Percentiles rank a stretch among this genome's conserved stretches.
Evolutionary conservation across 116 monocot genomes (phyloP).

Genomic region (Iris pallida): DNA sequence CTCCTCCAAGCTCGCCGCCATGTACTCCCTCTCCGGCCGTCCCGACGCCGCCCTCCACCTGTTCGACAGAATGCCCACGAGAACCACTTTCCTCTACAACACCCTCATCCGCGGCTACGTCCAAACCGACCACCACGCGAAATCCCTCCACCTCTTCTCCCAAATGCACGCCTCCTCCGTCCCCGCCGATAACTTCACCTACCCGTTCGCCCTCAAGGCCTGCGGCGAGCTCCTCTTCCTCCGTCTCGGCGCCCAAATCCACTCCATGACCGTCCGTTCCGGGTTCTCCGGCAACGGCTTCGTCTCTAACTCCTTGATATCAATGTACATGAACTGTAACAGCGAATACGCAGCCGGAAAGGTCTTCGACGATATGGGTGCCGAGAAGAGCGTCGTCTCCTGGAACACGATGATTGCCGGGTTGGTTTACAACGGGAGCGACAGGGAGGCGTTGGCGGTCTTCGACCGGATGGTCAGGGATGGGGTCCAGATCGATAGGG

Average conservation of each 20-base stretch:
- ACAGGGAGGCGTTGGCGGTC: conserved; percentile 30
- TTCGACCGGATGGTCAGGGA: conserved; percentile 36
- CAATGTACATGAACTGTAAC: conserved; percentile 51
- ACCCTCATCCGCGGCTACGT: conserved; percentile 28
- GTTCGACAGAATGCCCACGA: conserved; percentile 39
- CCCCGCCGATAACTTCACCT: conserved; percentile 30
- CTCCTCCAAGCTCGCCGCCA: conserved; percentile 14
- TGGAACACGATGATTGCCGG: conserved; percentile 71
- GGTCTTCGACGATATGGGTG: conserved; percentile 36
- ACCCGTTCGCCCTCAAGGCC: conserved; percentile 42
- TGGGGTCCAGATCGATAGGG: conserved; percentile 30
- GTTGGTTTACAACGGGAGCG: conserved; percentile 26
- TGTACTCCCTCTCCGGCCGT: conserved; percentile 18
- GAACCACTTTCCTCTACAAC: conserved; percentile 19
- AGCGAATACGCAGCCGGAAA: conserved; percentile 19
- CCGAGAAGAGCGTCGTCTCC: conserved; percentile 26
- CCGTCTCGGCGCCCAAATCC: conserved; percentile 21
- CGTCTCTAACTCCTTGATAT: conserved; percentile 42
- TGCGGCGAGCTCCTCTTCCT: conserved; percentile 17
- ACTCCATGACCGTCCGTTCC: conserved; percentile 25
- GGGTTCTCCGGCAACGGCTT: conserved; percentile 24
- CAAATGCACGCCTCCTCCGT: conserved; percentile 14
- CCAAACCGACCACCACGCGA: conserved; percentile 1
- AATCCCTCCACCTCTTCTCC: conserved; percentile 22
- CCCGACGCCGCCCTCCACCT: conserved; percentile 21